Percentiles rank a stretch among this genome's conserved stretches.
phyloP scores from a whole-genome alignment of 139 green algal species.

The Gonium pectorale region DNA sequence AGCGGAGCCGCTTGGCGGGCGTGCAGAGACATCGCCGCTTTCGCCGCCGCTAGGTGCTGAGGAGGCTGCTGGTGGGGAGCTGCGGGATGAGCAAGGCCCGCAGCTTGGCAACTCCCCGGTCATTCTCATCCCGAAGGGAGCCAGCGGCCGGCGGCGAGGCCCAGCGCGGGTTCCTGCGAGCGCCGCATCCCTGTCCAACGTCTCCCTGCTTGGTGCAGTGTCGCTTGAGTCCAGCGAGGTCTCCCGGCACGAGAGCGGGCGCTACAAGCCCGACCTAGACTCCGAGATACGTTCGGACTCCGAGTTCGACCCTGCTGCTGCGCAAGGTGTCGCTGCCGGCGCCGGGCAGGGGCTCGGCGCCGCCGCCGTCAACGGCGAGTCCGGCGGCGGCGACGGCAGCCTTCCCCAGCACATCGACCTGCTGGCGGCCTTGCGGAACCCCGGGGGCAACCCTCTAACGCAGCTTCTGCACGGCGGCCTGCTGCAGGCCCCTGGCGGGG shows the following conservation, averaged over 20 bases:
- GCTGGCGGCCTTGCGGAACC: constrained; percentile 20
- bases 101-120: neutral
- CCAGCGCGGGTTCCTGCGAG: neutral
- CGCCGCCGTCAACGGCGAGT: neutral
- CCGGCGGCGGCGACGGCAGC: neutral
- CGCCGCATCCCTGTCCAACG: constrained; percentile 14
- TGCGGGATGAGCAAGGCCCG: neutral
- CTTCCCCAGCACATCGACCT: constrained; percentile 6
- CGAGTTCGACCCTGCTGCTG: constrained; percentile 14
- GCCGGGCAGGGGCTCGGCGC: neutral
- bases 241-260: constrained; percentile 14
- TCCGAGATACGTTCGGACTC: constrained; percentile 9
- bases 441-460: neutral
- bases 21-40: too few species aligned
- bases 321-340: neutral
- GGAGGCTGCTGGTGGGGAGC: too few species aligned
- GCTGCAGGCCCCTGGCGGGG: neutral
- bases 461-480: constrained; percentile 17
- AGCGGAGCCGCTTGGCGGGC: too few species aligned
- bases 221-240: constrained; percentile 1
- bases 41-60: too few species aligned
- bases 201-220: neutral
- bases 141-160: constrained; percentile 1
- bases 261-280: constrained; percentile 6
- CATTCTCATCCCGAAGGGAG: neutral